Base-by-base conservation (phyloP, 1,139 yeast species). In the Blastobotrys buckinghamii region DNA sequence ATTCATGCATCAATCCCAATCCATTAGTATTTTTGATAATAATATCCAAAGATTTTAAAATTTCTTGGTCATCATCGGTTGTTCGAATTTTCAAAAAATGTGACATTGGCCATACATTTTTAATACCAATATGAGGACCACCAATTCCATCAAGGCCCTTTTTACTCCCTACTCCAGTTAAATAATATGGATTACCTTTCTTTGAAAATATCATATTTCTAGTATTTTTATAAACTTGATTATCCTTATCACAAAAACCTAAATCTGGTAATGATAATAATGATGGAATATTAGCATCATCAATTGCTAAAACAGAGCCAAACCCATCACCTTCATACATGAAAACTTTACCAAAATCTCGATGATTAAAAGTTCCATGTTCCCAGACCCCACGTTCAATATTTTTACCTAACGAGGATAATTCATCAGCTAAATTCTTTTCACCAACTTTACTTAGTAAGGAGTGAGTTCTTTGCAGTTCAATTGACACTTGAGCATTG, bases 261-360 rank as follows among this genome's bases (percentile, higher is more conserved):
- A 87, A 68, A 56, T 85, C 92, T 0, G 96, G 96, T 29, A 89
- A 72, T 0, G 96, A 77, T 38, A 88, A 70, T 38, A 88, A 72
- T 0, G 95, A 86, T 0, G 96, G 96, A 30, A 89, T 74, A 58
- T 88, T 88, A 20, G 96, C 96, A 66, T 88, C 96, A 64, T 88
- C 96, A 95, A 89, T 87, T 52, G 82, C 72, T 13, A 79, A 69
- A 0, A 75, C 58, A 29, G 95, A 76, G 1, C 95, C 96, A 62
- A 77, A 89, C 0, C 96, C 96, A 64, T 88, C 96, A 9, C 88
- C 83, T 63, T 88, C 96, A 59, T 83, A 88, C 0, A 96, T 96
- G 59, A 79, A 86, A 1, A 88, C 95, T 52, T 75, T 73, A 1
- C 96, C 96, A 65, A 72, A 83, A 4, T 59, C 67, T 1, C 85